Percentiles rank a stretch among this genome's conserved stretches.
These are phyloP conservation scores for Acer negundo DNA, from an alignment of 345 rosid species.

Conservation along the genomic window DNA sequence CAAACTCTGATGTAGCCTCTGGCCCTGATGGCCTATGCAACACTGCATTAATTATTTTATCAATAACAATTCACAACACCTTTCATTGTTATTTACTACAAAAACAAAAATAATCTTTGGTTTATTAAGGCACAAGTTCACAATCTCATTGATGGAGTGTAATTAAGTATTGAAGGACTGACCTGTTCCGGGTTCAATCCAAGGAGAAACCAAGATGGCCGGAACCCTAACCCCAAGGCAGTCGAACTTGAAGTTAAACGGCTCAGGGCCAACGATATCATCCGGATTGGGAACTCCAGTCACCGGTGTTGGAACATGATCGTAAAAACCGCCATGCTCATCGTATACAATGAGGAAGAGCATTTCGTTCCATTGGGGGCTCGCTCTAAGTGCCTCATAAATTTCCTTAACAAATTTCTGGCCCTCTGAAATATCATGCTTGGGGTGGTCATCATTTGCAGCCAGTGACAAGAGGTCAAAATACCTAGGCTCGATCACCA, in stretches of 20 bases:
- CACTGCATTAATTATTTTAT: constrained; percentile 40
- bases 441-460: constrained; percentile 86
- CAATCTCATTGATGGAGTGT: too few species aligned
- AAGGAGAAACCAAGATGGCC: constrained; percentile 73
- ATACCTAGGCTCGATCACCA: constrained; percentile 75
- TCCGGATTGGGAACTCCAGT: constrained; percentile 83
- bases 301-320: constrained; percentile 83
- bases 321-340: constrained; percentile 94
- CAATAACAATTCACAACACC: too few species aligned
- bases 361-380: constrained; percentile 88
- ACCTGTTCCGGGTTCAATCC: constrained; percentile 88
- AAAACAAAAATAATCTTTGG: not conserved
- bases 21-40: constrained; percentile 83
- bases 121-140: too few species aligned
- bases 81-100: not conserved
- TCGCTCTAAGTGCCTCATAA: constrained; percentile 72
- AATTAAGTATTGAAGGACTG: not conserved
- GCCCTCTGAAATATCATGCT: constrained; percentile 75
- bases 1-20: constrained; percentile 65
- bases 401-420: constrained; percentile 79
- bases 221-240: constrained; percentile 86
- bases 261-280: constrained; percentile 58
- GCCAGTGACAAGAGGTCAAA: constrained; percentile 54
- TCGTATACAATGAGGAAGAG: constrained; percentile 64
- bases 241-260: constrained; percentile 70